These are phyloP conservation scores for Trichoderma lentiforme DNA, from an alignment of 2,329 filamentous ascomycete genomes.

Conservation along the genomic window DNA sequence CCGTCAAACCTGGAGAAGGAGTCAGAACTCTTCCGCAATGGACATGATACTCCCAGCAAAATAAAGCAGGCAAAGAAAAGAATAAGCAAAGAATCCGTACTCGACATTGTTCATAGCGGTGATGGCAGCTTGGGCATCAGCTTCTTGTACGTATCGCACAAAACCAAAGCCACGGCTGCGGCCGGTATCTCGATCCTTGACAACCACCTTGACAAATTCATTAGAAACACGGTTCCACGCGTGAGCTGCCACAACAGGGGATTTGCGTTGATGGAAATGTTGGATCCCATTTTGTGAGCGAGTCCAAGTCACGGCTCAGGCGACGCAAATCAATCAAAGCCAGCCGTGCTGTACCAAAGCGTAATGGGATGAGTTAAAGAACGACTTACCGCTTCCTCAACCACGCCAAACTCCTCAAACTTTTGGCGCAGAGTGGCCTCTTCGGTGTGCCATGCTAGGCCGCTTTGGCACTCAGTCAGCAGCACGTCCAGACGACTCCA, in stretches of 20 bases:
- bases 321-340: slow-evolving; percentile 5
- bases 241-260: slow-evolving; percentile 10
- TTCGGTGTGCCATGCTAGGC: slow-evolving; percentile 98
- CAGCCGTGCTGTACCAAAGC: not conserved
- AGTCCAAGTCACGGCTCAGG: not conserved
- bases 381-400: slow-evolving; percentile 89
- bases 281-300: not conserved
- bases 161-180: slow-evolving; percentile 97
- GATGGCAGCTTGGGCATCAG: slow-evolving; percentile 75
- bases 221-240: slow-evolving; percentile 23
- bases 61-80: slow-evolving; percentile 2
- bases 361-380: not conserved
- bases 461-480: slow-evolving; percentile 51
- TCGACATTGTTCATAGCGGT: slow-evolving; percentile 81
- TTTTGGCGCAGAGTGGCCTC: slow-evolving; percentile 82
- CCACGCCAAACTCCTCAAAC: slow-evolving; percentile 85
- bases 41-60: not conserved
- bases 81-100: slow-evolving; percentile 52
- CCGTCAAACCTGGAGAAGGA: slow-evolving; percentile 74
- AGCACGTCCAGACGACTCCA: not conserved
- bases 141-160: slow-evolving; percentile 78
- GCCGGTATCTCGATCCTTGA: slow-evolving; percentile 95
- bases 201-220: slow-evolving; percentile 67
- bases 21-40: slow-evolving; percentile 11
- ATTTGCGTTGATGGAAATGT: not conserved